Base-by-base conservation (phyloP, 352 stramenopile species). In the Pythium aphanidermatum region DNA sequence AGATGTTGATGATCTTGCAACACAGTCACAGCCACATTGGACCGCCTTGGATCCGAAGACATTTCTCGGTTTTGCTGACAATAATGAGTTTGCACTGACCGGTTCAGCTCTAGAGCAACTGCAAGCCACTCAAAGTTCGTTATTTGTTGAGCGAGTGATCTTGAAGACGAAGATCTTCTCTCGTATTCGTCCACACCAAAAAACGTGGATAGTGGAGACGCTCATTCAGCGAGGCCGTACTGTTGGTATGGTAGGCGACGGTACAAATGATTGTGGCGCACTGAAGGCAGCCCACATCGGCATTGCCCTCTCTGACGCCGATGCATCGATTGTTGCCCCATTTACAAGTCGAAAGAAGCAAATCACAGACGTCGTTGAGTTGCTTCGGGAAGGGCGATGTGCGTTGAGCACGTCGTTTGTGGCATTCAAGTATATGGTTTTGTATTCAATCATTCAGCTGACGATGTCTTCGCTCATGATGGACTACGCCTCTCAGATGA, bases 381-480 rank as follows among this genome's bases (percentile, higher is more conserved):
- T 97, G 17, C 44, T 96, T 10, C 72, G 69, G 24, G 91, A 97
- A 63, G 91, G 91, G 26, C 78, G 88, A 14, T 92, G 86, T 36
- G 81, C 88, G 24, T 68, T 97, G 13, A 90, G 83, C 45, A 92
- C 86, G 31, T 84, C 90, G 21, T 89, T 96, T 21, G 69, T 87
- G 6, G 66, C 69, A 4, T 97, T 96, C 65, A 91, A 95, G 42
- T 97, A 83, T 57, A 92, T 96, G 77, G 86, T 97, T 34, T 71
- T 96, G 35, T 97, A 96, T 68, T 86, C 84, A 36, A 79, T 96
- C 55, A 75, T 96, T 27, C 80, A 95, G 56, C 69, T 89, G 14
- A 85, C 74, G 11, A 55, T 87, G 55, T 64, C 75, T 27, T 70
- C 74, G 21, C 51, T 81, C 5, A 78, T 88, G 73, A 81, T 79